These are phyloP conservation scores for Rhizophagus sp. DNA, from an alignment of 192 early-diverging fungal species.

Conservation along the genomic window DNA sequence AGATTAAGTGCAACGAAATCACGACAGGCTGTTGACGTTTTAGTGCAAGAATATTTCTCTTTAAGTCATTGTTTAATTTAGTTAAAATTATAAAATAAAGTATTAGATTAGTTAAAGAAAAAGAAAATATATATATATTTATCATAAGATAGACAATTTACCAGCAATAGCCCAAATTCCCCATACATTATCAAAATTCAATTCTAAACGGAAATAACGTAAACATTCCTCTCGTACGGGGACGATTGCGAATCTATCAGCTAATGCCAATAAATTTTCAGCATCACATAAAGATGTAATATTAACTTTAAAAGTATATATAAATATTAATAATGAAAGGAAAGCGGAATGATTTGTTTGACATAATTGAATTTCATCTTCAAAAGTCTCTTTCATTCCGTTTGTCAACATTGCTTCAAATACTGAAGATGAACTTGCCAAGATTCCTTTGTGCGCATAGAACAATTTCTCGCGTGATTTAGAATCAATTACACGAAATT, in stretches of 20 bases:
- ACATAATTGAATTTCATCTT: constrained; percentile 24
- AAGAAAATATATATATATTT: neutral
- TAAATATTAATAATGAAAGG: neutral
- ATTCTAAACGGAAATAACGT: constrained; percentile 31
- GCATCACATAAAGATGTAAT: constrained; percentile 30
- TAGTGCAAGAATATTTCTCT: constrained; percentile 34
- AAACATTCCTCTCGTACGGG: constrained; percentile 34
- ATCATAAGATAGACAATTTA: constrained; percentile 13
- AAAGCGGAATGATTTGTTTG: constrained; percentile 31
- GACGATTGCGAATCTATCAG: constrained; percentile 38
- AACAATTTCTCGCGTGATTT: constrained; percentile 16
- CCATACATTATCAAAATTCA: constrained; percentile 37
- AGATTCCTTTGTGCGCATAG: constrained; percentile 27
- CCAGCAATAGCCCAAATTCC: constrained; percentile 40
- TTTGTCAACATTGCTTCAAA: constrained; percentile 29
- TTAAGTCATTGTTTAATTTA: neutral
- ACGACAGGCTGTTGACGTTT: constrained; percentile 33
- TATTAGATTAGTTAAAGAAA: neutral
- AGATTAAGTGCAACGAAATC: constrained; percentile 32
- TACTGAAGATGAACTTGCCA: constrained; percentile 22
- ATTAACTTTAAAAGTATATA: constrained; percentile 8
- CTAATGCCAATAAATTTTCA: constrained; percentile 28
- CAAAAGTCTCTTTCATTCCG: constrained; percentile 23
- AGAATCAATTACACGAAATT: constrained; percentile 31
- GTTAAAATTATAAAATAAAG: neutral